These are phyloP conservation scores for Nepenthes mirabilis DNA, from an alignment of 148 eudicot species.

Conservation along the genomic window DNA sequence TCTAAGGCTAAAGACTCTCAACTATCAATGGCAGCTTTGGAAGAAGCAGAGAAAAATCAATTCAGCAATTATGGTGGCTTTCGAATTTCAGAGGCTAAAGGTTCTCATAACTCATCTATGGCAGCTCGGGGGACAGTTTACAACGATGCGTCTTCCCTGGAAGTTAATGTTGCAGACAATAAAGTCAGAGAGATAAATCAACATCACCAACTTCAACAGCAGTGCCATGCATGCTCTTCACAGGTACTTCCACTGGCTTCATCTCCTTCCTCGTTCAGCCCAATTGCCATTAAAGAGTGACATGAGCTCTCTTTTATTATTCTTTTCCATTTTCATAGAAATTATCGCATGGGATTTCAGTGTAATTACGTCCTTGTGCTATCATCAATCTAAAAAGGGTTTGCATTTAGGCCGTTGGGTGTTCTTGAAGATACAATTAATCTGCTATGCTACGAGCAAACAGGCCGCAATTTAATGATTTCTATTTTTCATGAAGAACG, in stretches of 20 bases:
- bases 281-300: neutral
- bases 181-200: constrained; percentile 10
- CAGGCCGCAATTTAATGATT: too few species aligned
- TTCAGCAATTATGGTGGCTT: neutral
- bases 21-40: neutral
- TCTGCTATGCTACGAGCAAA: too few species aligned
- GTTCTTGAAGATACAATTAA: too few species aligned
- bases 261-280: constrained; percentile 26
- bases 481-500: too few species aligned
- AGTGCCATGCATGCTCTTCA: constrained; percentile 22
- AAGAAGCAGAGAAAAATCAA: constrained; percentile 7
- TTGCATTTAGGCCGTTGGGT: neutral
- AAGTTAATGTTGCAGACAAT: constrained; percentile 19
- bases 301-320: neutral
- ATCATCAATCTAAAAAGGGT: constrained; percentile 6
- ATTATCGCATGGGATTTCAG: neutral
- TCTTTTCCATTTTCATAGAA: neutral
- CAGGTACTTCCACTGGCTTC: constrained; percentile 71
- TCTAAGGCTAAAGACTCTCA: neutral
- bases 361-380: constrained; percentile 14
- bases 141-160: constrained; percentile 20
- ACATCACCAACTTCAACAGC: constrained; percentile 3
- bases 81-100: neutral
- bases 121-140: neutral
- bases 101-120: neutral